Base-by-base conservation (phyloP, 352 stramenopile species). In the Phytophthora europaea region DNA sequence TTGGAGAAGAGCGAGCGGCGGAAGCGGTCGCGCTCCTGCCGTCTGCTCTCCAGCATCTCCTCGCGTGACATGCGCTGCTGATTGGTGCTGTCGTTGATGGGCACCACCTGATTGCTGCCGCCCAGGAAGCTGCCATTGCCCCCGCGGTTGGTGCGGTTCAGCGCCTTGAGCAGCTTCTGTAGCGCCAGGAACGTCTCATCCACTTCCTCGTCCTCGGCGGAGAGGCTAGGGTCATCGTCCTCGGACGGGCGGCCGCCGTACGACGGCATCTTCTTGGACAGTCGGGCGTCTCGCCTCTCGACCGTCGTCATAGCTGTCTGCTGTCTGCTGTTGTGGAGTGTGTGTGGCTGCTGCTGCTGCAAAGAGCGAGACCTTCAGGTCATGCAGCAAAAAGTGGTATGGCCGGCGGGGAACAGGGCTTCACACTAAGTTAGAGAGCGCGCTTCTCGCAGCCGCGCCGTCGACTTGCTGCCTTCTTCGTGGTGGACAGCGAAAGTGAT, bases 171-270 rank as follows among this genome's bases (percentile, higher is more conserved):
- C 53, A 94, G 73, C 65, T 89, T 91, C 63, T 94, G 88, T 13
- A 94, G 80, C 20, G 88, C 85, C 50, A 94, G 13, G 57, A 94
- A 94, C 43, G 88, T 94, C 72, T 94, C 88, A 66, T 94, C 88
- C 33, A 91, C 79, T 47, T 94, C 87, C 18, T 91, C 85, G 15
- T 93, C 84, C 16, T 93, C 83, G 45, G 67, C 81, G 7, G 81
- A 78, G 34, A 90, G 73, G 1, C 85, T 84, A 5, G 84, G 73
- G 22, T 89, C 73, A 63, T 80, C 76, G 52, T 90, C 75, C 61
- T 80, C 76, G 18, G 73, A 78, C 55, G 67, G 66, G 45, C 77
- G 69, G 45, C 87, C 72, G 23, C 70, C 75, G 16, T 80, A 76
- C 20, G 68, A 80, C n/a, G 82, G 74, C 70, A 89, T 75, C 65